Base-by-base conservation (phyloP, 106 monocot species). In the Ottelia alismoides region DNA sequence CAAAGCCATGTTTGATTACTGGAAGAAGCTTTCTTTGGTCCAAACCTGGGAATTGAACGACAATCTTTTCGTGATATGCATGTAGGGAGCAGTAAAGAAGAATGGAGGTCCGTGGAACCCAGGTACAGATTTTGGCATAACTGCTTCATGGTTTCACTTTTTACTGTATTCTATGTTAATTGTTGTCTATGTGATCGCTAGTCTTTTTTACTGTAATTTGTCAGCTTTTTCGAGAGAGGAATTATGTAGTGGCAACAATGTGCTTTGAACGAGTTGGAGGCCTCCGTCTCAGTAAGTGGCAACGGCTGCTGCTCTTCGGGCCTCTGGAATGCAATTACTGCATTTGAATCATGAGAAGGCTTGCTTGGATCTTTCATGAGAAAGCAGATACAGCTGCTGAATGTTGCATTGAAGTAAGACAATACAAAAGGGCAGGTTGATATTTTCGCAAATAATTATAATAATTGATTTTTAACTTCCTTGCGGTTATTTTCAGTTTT, bases 1-100 rank as follows among this genome's bases (percentile, higher is more conserved):
- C 71, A n/a, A 64, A 69, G 20, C 87, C 87, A 0, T 87, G 64
- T 87, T 81, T 78, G 70, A 82, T 45, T 87, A 78, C 25, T 87
- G 81, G 87, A 81, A 82, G 22, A 69, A 27, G n/a, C 43, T 81
- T 16, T 69, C 78, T 27, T 61, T 81, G 28, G 81, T 82, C 4
- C 65, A 72, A 58, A 69, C 57, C 49, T 74, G 71, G 52, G 17
- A 54, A 3, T 43, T 78, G 26, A 75, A 82, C 51, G 2, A 22
- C 5, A 68, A 65, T 31, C 22, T 81, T 31, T 68, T 66, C 28
- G 69, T 27, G 45, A 45, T 2, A 87, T 87, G 75, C 35, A 25
- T 11, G 28, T 55, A 2, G 66, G 55, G 22, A 75, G 82, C 52
- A 78, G 60, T 25, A 35, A 35, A 2, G 71, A 77, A 5, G 87